Base-by-base conservation (phyloP, 495 filamentous ascomycete species). In the Penicillium coprophilum region DNA sequence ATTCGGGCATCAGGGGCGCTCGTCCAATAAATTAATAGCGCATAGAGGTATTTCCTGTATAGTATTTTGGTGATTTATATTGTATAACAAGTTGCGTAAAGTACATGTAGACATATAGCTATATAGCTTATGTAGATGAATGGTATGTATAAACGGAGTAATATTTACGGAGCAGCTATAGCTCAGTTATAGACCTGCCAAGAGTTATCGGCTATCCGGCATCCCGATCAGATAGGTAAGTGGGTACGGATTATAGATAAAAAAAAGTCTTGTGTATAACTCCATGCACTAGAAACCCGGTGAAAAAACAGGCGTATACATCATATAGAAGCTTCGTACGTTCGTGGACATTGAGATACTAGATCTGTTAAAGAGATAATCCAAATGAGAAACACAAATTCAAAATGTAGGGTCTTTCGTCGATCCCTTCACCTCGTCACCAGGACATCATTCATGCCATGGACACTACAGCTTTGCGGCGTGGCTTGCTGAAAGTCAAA, bases 261-360 rank as follows among this genome's bases (percentile, higher is more conserved):
- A 21, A 27, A 47, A 31, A 24, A 28, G 47, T 50, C 21, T 50
- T 38, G 11, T 27, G 23, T 39, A 39, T 36, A 28, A 34, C 23
- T 21, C 17, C 32, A 30, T 55, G 31, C 50, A 58, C n/a, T n/a
- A n/a, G 44, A 58, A 13, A 61, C 43, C 53, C 60, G 56, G 58
- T 54, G 56, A 23, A 45, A 38, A 55, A 55, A 39, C 30, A 75
- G 73, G 70, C 70, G 63, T 71, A 65, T 73, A 75, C 70, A 73
- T 71, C 68, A 70, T 66, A 64, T 62, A 68, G 63, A 45, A 46
- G 62, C 59, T 61, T 71, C 69, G 61, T 71, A 70, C 55, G 67
- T 71, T 68, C 65, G 60, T 69, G 62, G 65, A 68, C 46, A 64
- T 66, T 48, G 52, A 55, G 55, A 53, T 54, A 68, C 44, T 46